phyloP scores from a whole-genome alignment of 495 filamentous ascomycete species.

The Aspergillus funiculosus region DNA sequence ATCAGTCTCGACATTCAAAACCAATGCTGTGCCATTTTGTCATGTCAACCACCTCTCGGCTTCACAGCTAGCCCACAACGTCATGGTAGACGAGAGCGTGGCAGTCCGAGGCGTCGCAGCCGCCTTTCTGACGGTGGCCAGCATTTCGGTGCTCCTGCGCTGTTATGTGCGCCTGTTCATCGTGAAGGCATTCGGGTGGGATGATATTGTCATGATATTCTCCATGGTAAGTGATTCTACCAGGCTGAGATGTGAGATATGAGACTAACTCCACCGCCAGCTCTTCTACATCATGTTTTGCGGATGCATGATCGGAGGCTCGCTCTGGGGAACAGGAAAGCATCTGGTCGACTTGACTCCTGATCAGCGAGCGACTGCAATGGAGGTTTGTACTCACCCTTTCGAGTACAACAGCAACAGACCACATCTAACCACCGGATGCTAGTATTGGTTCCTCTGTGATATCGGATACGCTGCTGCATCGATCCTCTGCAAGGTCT shows the following conservation, averaged over 20 bases:
- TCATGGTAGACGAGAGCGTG: conserved; percentile 2
- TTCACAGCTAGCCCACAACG: too few relatives aligned
- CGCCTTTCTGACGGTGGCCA: conserved; percentile 5
- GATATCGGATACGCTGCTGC: conserved; percentile 15
- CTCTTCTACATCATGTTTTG: conserved; percentile 18
- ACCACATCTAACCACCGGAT: background rate
- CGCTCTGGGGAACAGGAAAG: conserved; percentile 18
- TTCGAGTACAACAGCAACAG: background rate
- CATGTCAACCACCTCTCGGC: too few relatives aligned
- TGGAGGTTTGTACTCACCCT: conserved; percentile 13
- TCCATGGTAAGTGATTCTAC: conserved; percentile 6
- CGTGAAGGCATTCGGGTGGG: conserved; percentile 11
- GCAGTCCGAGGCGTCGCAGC: conserved; percentile 2
- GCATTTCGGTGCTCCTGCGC: conserved; percentile 6
- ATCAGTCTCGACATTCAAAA: too few relatives aligned
- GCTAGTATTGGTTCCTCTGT: conserved; percentile 18
- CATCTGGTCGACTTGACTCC: conserved; percentile 9
- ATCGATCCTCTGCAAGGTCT: conserved; percentile 18
- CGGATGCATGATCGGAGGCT: conserved; percentile 18
- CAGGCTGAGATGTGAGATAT: background rate
- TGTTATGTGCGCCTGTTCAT: conserved; percentile 11
- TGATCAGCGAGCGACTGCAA: conserved; percentile 14
- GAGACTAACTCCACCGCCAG: background rate
- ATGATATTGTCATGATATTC: conserved; percentile 10
- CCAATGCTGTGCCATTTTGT: too few relatives aligned